Base-by-base conservation (phyloP, 2,329 filamentous ascomycete species). In the Domatiomyces catenatus region DNA sequence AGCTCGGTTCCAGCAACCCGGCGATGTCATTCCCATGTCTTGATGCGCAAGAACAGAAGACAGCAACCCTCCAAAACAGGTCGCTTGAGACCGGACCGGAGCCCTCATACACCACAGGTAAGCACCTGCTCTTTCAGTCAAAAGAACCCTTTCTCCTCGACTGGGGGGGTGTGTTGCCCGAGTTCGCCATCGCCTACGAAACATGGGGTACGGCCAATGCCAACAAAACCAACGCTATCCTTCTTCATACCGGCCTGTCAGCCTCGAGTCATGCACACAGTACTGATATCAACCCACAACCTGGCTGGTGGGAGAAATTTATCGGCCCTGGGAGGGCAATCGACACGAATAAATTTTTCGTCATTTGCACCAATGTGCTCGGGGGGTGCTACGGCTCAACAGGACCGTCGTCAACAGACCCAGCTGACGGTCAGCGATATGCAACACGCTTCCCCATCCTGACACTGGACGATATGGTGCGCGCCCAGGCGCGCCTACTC, bases 261-360 rank as follows among this genome's bases (percentile, higher is more conserved):
- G 92, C 92, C n/a, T 95, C 89, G 5, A 96, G 89, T 51, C 92
- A 98, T 69, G 92, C 92, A 1, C 89, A 89, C 63, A 95, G 88
- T 52, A 96, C 90, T n/a, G 75, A 78, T 48, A 71, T 74, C 8
- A 98, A 98, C 65, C 77, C 86, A 0, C 84, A 89, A 65, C 84
- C 88, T 0, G 92, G 92, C 2, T 98, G 92, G 92, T 98, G 92
- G 92, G 92, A 98, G 69, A 90, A 84, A 66, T 98, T 98, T 65
- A 96, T 98, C 62, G 92, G 92, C 0, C 84, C 89, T 0, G 87
- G 85, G 0, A 76, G 76, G 18, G 84, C 87, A 8, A 70, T 98
- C 8, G 87, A 98, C 66, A 98, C 92, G 1, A 71, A 90, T 67
- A 90, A 87, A 64, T 94, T 93, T 71, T 86, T 88, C 63, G 71